A percentile compares a stretch with the other conserved stretches of the same genome.
phyloP scores from a whole-genome alignment of 805 yeast species.

The Saccharomycopsis vini region DNA sequence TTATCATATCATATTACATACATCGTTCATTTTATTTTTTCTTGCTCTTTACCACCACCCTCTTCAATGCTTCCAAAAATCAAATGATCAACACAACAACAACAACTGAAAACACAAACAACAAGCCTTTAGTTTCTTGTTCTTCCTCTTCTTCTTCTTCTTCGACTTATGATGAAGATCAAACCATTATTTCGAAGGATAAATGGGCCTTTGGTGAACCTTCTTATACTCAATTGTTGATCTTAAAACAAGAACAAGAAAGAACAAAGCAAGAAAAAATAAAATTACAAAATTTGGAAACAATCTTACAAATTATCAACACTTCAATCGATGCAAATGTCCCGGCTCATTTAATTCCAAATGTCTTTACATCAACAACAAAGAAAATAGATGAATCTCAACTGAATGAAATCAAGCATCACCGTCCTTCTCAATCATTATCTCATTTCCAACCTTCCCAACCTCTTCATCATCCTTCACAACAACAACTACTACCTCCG shows the following conservation, averaged over 20 bases:
- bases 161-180: too few species aligned
- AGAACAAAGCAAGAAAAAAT: conserved; percentile 73
- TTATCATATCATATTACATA: too few species aligned
- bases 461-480: neutral
- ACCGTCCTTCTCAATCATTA: conserved; percentile 6
- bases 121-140: too few species aligned
- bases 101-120: too few species aligned
- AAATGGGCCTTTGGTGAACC: conserved; percentile 50
- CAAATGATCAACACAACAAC: too few species aligned
- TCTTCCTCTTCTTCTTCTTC: too few species aligned
- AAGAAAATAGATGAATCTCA: conserved; percentile 1
- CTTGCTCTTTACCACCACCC: too few species aligned
- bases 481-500: neutral
- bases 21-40: too few species aligned
- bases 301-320: conserved; percentile 53
- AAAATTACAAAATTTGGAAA: conserved; percentile 51
- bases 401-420: conserved; percentile 2
- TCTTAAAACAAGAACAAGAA: conserved; percentile 64
- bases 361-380: conserved; percentile 34
- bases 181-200: too few species aligned
- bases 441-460: neutral
- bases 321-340: conserved; percentile 52
- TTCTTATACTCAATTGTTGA: conserved; percentile 49
- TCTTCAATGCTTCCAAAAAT: too few species aligned
- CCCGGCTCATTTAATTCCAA: conserved; percentile 56